Percentiles rank a stretch among this genome's conserved stretches.
Conservation (phyloP, 1,139 yeast genomes). For the Pichia sp. region DNA sequence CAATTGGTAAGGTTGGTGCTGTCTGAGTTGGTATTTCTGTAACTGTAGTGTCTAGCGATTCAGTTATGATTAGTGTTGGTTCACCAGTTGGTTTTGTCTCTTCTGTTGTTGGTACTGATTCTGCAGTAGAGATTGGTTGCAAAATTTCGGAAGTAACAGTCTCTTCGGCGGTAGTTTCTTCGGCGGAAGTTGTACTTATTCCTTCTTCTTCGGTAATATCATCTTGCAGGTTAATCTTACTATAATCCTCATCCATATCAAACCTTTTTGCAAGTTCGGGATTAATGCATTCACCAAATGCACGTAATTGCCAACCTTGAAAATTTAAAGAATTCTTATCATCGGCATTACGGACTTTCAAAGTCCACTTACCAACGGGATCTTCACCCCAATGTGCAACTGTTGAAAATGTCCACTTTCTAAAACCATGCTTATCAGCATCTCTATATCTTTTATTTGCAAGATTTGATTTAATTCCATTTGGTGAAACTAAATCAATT, state of each 20-base stretch:
- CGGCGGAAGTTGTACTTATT: background rate
- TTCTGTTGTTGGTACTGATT: background rate
- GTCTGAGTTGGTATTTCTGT: background rate
- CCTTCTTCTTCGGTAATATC: background rate
- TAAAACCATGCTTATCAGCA: conserved; percentile 50
- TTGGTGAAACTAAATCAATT: conserved; percentile 65
- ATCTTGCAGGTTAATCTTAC: conserved; percentile 32
- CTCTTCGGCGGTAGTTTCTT: background rate
- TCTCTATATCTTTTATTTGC: conserved; percentile 70
- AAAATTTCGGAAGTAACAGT: background rate
- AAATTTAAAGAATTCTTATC: conserved; percentile 40
- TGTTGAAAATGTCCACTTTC: conserved; percentile 91
- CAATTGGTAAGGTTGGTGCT: background rate
- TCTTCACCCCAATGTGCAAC: conserved; percentile 97
- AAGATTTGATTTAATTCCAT: conserved; percentile 64
- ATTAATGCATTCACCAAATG: conserved; percentile 78
- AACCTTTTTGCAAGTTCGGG: conserved; percentile 49
- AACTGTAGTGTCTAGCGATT: background rate
- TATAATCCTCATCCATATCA: conserved; percentile 37
- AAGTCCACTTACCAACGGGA: conserved; percentile 77
- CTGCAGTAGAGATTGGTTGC: background rate
- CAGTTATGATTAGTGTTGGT: background rate
- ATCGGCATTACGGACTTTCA: conserved; percentile 50
- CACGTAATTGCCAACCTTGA: conserved; percentile 64
- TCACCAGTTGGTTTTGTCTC: background rate